Conservation (phyloP, 352 stramenopile genomes). For the Aphanomyces euteiches region DNA sequence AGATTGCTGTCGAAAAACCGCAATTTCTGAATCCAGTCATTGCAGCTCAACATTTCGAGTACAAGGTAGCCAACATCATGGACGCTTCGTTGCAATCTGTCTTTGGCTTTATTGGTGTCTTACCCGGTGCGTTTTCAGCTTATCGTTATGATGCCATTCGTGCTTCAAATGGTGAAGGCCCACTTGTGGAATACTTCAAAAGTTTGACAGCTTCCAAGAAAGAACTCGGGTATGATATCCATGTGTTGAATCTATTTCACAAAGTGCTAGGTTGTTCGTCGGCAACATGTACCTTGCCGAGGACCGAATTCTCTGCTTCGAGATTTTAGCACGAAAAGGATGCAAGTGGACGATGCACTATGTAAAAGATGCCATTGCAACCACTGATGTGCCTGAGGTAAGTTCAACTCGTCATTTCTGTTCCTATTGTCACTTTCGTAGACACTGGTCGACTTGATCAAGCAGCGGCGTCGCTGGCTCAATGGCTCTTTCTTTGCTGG, state of each 20-base stretch:
- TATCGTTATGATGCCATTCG: constrained; percentile 53
- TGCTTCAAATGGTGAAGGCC: constrained; percentile 40
- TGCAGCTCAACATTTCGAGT: constrained; percentile 50
- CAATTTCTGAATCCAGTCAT: constrained; percentile 47
- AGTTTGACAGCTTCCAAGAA: constrained; percentile 42
- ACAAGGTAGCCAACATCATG: constrained; percentile 54
- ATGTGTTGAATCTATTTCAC: not conserved
- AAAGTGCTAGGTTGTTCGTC: constrained; percentile 40
- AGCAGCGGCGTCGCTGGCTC: constrained; percentile 54
- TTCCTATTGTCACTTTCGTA: constrained; percentile 24
- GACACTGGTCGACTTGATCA: constrained; percentile 52
- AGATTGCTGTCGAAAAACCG: constrained; percentile 43
- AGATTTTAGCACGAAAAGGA: constrained; percentile 44
- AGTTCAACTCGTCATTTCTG: not conserved
- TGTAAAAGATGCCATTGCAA: constrained; percentile 48
- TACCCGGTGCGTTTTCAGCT: constrained; percentile 45
- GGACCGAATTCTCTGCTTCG: constrained; percentile 60
- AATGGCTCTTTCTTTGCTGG: constrained; percentile 61
- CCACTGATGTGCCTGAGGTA: constrained; percentile 39
- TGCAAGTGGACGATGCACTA: constrained; percentile 51
- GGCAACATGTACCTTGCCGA: constrained; percentile 68
- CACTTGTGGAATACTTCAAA: constrained; percentile 46
- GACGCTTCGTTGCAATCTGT: constrained; percentile 49
- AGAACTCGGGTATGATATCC: constrained; percentile 34
- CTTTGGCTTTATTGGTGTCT: constrained; percentile 48